Evolutionary conservation across 2,329 filamentous ascomycete genomes (phyloP).

Genomic region (Amesomyces nigricolor): DNA sequence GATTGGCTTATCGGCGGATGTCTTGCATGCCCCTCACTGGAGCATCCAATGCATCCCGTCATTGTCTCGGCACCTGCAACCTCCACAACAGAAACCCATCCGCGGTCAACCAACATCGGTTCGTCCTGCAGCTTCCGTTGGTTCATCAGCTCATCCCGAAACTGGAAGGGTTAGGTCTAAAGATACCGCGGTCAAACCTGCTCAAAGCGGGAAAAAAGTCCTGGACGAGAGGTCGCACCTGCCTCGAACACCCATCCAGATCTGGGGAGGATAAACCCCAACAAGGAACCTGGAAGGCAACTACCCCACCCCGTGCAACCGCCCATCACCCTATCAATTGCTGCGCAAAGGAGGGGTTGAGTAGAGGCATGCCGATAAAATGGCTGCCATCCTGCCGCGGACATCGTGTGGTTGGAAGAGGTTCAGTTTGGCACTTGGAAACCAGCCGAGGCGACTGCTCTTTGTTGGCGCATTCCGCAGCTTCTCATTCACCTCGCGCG

Average conservation of each 20-base stretch:
- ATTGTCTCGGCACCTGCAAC: background rate
- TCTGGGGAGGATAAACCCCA: no score
- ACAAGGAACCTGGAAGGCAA: background rate
- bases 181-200: background rate
- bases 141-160: background rate
- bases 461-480: constrained; percentile 2
- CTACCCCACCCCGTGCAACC: constrained; percentile 15
- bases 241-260: no score
- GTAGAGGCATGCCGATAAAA: constrained; percentile 16
- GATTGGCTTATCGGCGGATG: background rate
- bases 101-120: no score
- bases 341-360: constrained; percentile 14
- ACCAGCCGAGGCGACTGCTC: background rate
- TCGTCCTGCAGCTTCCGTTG: no score
- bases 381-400: constrained; percentile 14
- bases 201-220: constrained; percentile 23
- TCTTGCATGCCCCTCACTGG: background rate
- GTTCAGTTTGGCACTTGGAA: background rate
- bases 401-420: background rate
- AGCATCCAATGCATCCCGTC: background rate
- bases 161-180: constrained; percentile 1
- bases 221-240: constrained; percentile 1
- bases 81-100: background rate
- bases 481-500: constrained; percentile 17
- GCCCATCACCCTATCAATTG: background rate